Conservation (phyloP, 495 filamentous ascomycete genomes). For the Xylaria intraflava region DNA sequence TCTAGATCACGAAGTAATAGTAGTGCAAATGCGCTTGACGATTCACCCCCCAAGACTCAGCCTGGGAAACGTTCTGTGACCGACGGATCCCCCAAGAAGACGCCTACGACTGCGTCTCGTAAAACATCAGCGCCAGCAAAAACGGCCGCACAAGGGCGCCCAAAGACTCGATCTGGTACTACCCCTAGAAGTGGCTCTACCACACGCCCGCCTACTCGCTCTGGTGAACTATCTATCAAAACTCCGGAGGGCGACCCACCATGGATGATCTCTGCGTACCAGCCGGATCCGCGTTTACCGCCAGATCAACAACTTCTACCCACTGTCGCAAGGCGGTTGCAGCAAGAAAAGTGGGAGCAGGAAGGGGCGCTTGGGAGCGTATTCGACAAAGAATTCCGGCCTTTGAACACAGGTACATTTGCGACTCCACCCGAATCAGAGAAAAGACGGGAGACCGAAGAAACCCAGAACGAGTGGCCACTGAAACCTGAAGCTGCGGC, state of each 20-base stretch:
- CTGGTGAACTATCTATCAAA: constrained; percentile 41
- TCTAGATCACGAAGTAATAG: constrained; percentile 68
- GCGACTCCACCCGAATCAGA: constrained; percentile 42
- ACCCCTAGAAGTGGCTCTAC: constrained; percentile 48
- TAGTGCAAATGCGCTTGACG: constrained; percentile 53
- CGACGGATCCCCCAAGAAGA: constrained; percentile 45
- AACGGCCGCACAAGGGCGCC: constrained; percentile 44
- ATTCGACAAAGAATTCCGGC: constrained; percentile 77
- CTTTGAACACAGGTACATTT: constrained; percentile 56
- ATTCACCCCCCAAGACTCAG: constrained; percentile 32
- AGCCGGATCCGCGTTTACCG: constrained; percentile 88
- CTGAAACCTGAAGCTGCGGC: constrained; percentile 38
- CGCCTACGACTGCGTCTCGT: constrained; percentile 20
- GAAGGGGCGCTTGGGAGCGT: constrained; percentile 75
- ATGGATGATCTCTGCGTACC: constrained; percentile 92
- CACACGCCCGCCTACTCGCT: constrained; percentile 49
- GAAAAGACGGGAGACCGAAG: constrained; percentile 30
- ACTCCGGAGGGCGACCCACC: constrained; percentile 87
- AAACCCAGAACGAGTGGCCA: constrained; percentile 39
- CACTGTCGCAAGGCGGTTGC: constrained; percentile 82
- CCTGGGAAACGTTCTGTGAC: constrained; percentile 36
- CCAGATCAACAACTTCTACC: constrained; percentile 94
- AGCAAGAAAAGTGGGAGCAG: constrained; percentile 91
- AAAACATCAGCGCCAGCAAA: constrained; percentile 40
- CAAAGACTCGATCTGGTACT: constrained; percentile 54